A percentile compares a stretch with the other conserved stretches of the same genome.
Conservation (phyloP, 345 rosid genomes). For the Lagerstroemia speciosa region DNA sequence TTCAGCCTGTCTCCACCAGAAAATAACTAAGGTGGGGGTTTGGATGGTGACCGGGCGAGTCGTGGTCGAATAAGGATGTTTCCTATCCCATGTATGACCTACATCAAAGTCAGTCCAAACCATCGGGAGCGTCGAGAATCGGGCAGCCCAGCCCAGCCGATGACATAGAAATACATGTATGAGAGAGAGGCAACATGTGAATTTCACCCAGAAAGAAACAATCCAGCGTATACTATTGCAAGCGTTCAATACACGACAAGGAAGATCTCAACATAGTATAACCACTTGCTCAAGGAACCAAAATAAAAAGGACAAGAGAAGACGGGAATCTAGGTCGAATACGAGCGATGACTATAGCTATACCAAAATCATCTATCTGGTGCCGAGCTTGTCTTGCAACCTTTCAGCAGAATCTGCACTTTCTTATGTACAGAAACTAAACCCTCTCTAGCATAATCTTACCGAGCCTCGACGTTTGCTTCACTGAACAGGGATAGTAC, state of each 20-base stretch:
- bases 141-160: too few species aligned
- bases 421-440: constrained; percentile 1
- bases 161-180: too few species aligned
- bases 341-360: background rate
- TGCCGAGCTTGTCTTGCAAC: background rate
- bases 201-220: background rate
- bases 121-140: too few species aligned
- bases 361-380: background rate
- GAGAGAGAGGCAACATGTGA: background rate
- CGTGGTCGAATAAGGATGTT: too few species aligned
- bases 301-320: background rate
- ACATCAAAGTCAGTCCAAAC: too few species aligned
- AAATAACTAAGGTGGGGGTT: too few species aligned
- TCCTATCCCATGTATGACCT: too few species aligned
- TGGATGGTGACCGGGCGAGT: too few species aligned
- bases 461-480: background rate
- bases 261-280: background rate
- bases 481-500: background rate
- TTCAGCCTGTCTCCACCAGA: too few species aligned
- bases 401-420: background rate
- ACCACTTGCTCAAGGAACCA: background rate
- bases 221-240: background rate
- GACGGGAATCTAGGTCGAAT: background rate
- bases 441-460: background rate
- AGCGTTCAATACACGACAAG: background rate